phyloP scores from a whole-genome alignment of 2,329 filamentous ascomycete species.

The Aspergillus flavus region DNA sequence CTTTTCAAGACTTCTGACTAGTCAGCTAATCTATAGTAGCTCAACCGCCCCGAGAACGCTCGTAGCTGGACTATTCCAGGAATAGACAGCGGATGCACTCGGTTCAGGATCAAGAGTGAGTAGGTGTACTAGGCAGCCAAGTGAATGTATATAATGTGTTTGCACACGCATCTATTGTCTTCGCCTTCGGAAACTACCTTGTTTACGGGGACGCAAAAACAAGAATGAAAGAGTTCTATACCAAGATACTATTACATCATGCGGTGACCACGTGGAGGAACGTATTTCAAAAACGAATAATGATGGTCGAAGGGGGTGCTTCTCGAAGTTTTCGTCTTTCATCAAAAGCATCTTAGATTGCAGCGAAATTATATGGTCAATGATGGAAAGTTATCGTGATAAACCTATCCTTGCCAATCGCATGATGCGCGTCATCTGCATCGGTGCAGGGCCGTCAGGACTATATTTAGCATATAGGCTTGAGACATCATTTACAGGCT shows the following conservation, averaged over 20 bases:
- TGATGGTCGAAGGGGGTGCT: neutral
- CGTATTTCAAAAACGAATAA: neutral
- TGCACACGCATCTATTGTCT: too few species aligned
- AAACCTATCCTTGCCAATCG: slow-evolving; percentile 10
- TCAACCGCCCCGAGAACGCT: neutral
- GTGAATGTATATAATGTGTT: neutral
- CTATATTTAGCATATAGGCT: slow-evolving; percentile 11
- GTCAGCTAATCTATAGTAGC: neutral
- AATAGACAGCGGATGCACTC: neutral
- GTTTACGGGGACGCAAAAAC: too few species aligned
- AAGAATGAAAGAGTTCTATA: too few species aligned
- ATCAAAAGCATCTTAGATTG: too few species aligned
- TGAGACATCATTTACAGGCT: slow-evolving; percentile 3
- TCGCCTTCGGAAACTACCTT: too few species aligned
- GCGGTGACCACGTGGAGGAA: too few species aligned
- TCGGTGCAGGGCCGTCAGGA: slow-evolving; percentile 12
- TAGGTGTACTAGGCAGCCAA: neutral
- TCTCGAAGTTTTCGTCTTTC: neutral
- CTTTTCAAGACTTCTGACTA: neutral
- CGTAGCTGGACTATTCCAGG: neutral
- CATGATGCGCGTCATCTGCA: slow-evolving; percentile 11
- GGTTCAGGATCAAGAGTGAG: neutral
- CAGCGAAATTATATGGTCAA: neutral
- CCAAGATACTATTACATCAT: too few species aligned
- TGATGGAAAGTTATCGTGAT: neutral